These are phyloP conservation scores for Monilinia fructicola DNA, from an alignment of 2,329 filamentous ascomycete genomes.

Conservation along the genomic window DNA sequence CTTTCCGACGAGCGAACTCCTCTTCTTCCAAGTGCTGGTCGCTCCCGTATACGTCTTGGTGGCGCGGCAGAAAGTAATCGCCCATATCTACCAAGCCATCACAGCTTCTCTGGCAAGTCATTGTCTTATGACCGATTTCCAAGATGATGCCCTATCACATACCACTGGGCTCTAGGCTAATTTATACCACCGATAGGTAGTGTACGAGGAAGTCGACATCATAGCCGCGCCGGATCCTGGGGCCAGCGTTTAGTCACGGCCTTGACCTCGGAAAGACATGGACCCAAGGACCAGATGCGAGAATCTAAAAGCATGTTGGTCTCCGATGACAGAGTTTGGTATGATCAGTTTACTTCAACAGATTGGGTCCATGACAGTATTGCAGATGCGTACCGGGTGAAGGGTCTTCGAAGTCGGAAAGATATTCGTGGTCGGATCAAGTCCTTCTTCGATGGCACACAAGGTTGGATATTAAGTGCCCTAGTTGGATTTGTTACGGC, in stretches of 20 bases:
- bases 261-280: conserved; percentile 54
- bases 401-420: conserved; percentile 75
- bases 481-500: conserved; percentile 86
- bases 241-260: conserved; percentile 61
- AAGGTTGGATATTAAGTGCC: conserved; percentile 93
- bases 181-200: conserved; percentile 33
- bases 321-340: conserved; percentile 89
- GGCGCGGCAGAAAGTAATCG: conserved; percentile 28
- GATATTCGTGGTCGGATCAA: conserved; percentile 79
- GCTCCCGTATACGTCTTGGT: conserved; percentile 36
- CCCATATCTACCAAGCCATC: conserved; percentile 34
- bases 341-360: conserved; percentile 96
- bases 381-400: conserved; percentile 86
- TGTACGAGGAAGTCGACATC: conserved; percentile 35
- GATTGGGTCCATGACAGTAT: conserved; percentile 99
- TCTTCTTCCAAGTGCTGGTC: conserved; percentile 31
- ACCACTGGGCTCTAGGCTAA: neutral
- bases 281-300: conserved; percentile 45
- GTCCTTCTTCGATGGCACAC: conserved; percentile 78
- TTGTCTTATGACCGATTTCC: neutral
- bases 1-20: conserved; percentile 37
- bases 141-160: neutral
- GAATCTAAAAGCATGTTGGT: conserved; percentile 67
- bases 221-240: conserved; percentile 60
- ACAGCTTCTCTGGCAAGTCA: conserved; percentile 33